Base-by-base conservation (phyloP, 805 yeast species). In the Maudiozyma turicensis region DNA sequence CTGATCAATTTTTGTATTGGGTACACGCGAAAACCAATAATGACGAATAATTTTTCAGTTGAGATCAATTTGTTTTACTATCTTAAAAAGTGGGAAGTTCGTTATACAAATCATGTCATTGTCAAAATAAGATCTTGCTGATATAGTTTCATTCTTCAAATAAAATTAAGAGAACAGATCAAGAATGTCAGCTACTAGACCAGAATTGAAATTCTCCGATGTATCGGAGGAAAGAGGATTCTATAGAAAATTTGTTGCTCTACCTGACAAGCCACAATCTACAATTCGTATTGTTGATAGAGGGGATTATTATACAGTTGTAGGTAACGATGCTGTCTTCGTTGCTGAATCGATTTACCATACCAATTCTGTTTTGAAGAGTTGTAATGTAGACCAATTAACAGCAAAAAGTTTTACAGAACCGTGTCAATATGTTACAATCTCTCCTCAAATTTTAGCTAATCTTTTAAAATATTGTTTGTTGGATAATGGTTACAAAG, bases 341-440 rank as follows among this genome's bases (percentile, higher is more conserved):
- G 85, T 88, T 31, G 96, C 97, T 3, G 95, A 89, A 54, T 71
- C 75, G 48, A 81, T 93, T 34, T 91, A 87, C 69, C 85, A 84
- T 55, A 88, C 98, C 0, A 80, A 77, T 40, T 80, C 95, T 28
- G 95, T 89, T 8, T 63, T 91, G 50, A 91, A 91, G 60, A 70
- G 76, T 43, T 62, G 67, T 47, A 58, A 59, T 45, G 40, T 63
- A 3, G 68, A 64, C 44, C 54, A 61, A 2, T 46, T 51, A 6
- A 59, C 63, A 45, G 69, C 75, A 13, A 74, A 75, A 49, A 73
- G 77, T 33, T 56, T 59, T 40, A 46, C 53, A 20, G 65, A 62
- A 33, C 62, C 66, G 1, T 39, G 48, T 15, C 55, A 60, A 45
- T 85, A 85, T 54, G 84, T 86, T 34, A 86, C 96, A 0, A 70